These are phyloP conservation scores for Anisodus tanguticus DNA, from an alignment of 257 asterid genomes.

Conservation along the genomic window DNA sequence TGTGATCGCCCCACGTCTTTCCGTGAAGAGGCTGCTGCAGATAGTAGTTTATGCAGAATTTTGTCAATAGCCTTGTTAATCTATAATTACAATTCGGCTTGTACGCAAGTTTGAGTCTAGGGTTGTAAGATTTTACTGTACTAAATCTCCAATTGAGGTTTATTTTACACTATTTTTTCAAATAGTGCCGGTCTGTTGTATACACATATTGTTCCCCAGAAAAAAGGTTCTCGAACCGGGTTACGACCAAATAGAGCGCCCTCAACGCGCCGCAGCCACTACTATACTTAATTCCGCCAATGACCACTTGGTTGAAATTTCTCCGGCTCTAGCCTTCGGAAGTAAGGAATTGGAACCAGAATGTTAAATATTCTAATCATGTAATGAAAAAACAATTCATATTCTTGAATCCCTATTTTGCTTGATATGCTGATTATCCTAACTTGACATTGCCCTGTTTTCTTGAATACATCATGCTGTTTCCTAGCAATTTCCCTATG, in stretches of 20 bases:
- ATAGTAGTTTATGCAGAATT: too few relatives aligned
- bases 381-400: background rate
- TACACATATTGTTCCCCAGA: too few relatives aligned
- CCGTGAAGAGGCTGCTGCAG: too few relatives aligned
- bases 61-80: background rate
- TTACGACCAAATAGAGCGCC: too few relatives aligned
- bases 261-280: too few relatives aligned
- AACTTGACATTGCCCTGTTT: conserved; percentile 6
- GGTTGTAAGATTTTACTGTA: background rate
- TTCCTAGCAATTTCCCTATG: background rate
- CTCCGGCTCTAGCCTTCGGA: too few relatives aligned
- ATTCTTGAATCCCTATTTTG: background rate
- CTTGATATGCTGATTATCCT: background rate
- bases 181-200: background rate
- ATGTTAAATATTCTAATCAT: background rate
- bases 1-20: background rate
- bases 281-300: too few relatives aligned
- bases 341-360: background rate
- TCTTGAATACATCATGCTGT: conserved; percentile 5
- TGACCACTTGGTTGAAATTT: too few relatives aligned
- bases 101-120: background rate
- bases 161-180: background rate
- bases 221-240: too few relatives aligned
- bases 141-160: background rate
- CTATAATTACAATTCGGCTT: background rate